These are phyloP conservation scores for Arxiozyma slooffiae DNA, from an alignment of 1,139 yeast species.

Conservation along the genomic window DNA sequence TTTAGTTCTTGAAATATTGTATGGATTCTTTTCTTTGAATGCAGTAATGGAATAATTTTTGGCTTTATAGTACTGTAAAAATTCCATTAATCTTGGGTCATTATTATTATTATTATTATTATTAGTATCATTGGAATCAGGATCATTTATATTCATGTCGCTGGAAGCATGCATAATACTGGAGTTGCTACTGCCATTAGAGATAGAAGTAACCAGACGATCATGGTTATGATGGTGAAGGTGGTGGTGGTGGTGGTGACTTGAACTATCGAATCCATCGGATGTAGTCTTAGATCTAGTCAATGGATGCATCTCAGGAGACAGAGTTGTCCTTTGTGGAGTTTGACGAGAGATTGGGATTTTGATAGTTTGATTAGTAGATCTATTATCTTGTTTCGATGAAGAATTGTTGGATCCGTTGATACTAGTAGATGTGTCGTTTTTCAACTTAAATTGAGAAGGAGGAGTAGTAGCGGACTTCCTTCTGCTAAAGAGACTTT, in stretches of 20 bases:
- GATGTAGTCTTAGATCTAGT: slow-evolving; percentile 12
- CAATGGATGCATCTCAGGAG: slow-evolving; percentile 1
- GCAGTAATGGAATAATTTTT: slow-evolving; percentile 30
- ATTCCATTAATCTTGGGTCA: slow-evolving; percentile 52
- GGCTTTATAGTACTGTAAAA: slow-evolving; percentile 41
- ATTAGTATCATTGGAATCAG: not conserved
- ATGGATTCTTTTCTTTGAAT: slow-evolving; percentile 17
- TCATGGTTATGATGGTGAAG: slow-evolving; percentile 1
- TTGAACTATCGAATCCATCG: not conserved
- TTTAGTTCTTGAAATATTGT: not conserved
- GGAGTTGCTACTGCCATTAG: not conserved
- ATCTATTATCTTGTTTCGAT: not conserved
- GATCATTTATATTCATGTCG: not conserved
- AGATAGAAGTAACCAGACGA: not conserved
- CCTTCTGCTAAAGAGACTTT: slow-evolving; percentile 32
- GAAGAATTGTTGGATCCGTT: not conserved
- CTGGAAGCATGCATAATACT: not conserved
- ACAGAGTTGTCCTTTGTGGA: not conserved
- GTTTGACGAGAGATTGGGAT: slow-evolving; percentile 4
- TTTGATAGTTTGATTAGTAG: not conserved
- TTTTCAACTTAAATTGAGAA: slow-evolving; percentile 1
- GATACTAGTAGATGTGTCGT: not conserved
- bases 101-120: slow-evolving; percentile 10
- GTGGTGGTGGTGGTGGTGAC: slow-evolving; percentile 9
- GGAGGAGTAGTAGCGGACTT: slow-evolving; percentile 13